Evolutionary conservation across 495 filamentous ascomycete genomes (phyloP).

Genomic region (Amphirosellinia nigrospora): DNA sequence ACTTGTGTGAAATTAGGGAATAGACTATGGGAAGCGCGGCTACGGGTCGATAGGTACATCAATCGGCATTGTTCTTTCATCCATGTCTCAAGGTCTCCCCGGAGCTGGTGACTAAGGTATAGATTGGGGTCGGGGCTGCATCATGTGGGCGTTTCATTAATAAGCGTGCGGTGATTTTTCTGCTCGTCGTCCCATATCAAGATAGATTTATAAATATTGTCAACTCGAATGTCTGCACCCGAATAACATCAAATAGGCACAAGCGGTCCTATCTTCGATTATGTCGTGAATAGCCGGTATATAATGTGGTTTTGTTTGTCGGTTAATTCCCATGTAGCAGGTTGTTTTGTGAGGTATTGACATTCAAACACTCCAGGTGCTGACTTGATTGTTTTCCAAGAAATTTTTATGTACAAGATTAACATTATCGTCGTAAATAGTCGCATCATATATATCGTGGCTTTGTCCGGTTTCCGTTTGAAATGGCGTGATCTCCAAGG

Average conservation of each 20-base stretch:
- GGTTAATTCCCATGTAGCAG: background rate
- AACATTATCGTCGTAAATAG: slow-evolving; percentile 38
- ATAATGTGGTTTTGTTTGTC: slow-evolving; percentile 1
- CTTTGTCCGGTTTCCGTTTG: background rate
- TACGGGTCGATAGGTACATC: slow-evolving; percentile 7
- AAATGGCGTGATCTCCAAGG: background rate
- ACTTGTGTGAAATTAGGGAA: background rate
- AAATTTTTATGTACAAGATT: slow-evolving; percentile 40
- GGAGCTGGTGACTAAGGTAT: background rate
- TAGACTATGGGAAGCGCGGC: background rate
- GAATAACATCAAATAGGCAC: background rate
- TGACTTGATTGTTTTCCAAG: slow-evolving; percentile 5
- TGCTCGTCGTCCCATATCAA: slow-evolving; percentile 15
- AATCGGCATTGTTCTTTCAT: background rate
- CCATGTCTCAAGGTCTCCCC: background rate
- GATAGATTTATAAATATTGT: slow-evolving; percentile 19
- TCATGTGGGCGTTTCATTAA: slow-evolving; percentile 21
- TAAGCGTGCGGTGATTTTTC: slow-evolving; percentile 13
- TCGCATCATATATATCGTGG: background rate
- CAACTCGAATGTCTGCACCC: background rate
- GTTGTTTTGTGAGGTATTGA: background rate
- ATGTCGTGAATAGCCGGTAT: background rate
- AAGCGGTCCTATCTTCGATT: background rate
- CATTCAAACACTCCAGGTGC: background rate
- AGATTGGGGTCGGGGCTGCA: slow-evolving; percentile 22